Conservation (phyloP, 2,329 filamentous ascomycete species). For the Aspergillus pseudotamarii region DNA sequence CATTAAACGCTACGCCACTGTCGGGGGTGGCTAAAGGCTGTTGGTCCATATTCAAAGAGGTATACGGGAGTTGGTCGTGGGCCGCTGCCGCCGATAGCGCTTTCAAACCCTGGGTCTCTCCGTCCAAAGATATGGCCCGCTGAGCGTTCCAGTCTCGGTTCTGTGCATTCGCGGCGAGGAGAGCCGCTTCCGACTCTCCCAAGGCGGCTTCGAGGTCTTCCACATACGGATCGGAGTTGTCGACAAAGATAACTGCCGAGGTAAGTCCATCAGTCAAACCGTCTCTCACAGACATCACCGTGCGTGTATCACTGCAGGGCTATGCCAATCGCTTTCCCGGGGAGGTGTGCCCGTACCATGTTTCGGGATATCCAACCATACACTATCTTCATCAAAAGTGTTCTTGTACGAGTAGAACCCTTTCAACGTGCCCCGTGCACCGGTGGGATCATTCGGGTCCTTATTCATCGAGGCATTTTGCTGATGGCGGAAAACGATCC, state of each 20-base stretch:
- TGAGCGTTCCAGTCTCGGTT: slow-evolving; percentile 38
- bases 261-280: slow-evolving; percentile 10
- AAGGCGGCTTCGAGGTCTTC: slow-evolving; percentile 49
- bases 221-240: slow-evolving; percentile 64
- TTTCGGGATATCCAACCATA: slow-evolving; percentile 66
- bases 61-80: slow-evolving; percentile 38
- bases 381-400: slow-evolving; percentile 61
- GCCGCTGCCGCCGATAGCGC: slow-evolving; percentile 57
- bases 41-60: slow-evolving; percentile 26
- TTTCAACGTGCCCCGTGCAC: slow-evolving; percentile 52
- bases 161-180: slow-evolving; percentile 31
- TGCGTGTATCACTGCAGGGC: background rate
- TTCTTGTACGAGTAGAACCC: slow-evolving; percentile 69
- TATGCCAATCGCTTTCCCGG: background rate
- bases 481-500: slow-evolving; percentile 68
- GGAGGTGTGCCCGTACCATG: slow-evolving; percentile 46
- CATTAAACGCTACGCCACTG: slow-evolving; percentile 23
- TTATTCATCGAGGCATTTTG: slow-evolving; percentile 71
- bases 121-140: slow-evolving; percentile 30
- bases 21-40: slow-evolving; percentile 24
- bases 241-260: slow-evolving; percentile 60
- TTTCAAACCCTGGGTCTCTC: slow-evolving; percentile 55
- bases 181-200: slow-evolving; percentile 33
- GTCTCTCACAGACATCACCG: background rate
- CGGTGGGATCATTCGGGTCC: slow-evolving; percentile 41